Percentiles rank a stretch among this genome's conserved stretches.
These are phyloP conservation scores for Stachybotrys echinatus DNA, from an alignment of 2,329 filamentous ascomycete genomes.

Conservation along the genomic window DNA sequence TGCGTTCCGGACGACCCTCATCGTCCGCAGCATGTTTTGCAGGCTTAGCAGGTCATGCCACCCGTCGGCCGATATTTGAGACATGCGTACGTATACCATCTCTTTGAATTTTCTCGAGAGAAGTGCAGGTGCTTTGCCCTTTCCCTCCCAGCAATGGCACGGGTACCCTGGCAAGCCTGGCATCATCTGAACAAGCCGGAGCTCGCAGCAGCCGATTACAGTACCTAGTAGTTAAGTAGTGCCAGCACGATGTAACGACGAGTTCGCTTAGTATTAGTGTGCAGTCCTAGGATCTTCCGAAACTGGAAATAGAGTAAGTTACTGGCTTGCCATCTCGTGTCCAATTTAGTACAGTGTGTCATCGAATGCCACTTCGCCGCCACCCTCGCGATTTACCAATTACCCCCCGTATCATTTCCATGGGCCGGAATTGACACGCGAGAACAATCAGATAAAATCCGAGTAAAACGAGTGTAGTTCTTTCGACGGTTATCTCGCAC, in stretches of 20 bases:
- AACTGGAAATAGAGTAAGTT: too few species aligned
- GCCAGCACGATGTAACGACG: too few species aligned
- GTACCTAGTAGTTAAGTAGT: too few species aligned
- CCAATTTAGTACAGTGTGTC: background rate
- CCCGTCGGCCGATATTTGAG: background rate
- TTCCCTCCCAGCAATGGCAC: background rate
- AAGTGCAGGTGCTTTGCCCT: background rate
- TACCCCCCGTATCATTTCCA: background rate
- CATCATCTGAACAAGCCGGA: background rate
- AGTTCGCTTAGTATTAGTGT: too few species aligned
- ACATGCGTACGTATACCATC: background rate
- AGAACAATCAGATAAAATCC: too few species aligned
- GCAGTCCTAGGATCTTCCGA: too few species aligned
- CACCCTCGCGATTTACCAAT: background rate
- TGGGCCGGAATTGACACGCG: background rate
- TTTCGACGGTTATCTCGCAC: too few species aligned
- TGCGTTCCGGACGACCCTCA: background rate
- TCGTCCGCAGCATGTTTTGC: conserved; percentile 15
- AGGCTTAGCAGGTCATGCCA: conserved; percentile 22
- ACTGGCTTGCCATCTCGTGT: background rate
- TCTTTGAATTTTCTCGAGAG: background rate
- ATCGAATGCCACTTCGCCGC: background rate
- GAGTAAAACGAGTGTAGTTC: too few species aligned
- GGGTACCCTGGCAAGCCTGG: background rate
- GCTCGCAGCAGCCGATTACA: too few species aligned